Conservation (phyloP, 176 grass and related monocot genomes). For the Musa itinerans region DNA sequence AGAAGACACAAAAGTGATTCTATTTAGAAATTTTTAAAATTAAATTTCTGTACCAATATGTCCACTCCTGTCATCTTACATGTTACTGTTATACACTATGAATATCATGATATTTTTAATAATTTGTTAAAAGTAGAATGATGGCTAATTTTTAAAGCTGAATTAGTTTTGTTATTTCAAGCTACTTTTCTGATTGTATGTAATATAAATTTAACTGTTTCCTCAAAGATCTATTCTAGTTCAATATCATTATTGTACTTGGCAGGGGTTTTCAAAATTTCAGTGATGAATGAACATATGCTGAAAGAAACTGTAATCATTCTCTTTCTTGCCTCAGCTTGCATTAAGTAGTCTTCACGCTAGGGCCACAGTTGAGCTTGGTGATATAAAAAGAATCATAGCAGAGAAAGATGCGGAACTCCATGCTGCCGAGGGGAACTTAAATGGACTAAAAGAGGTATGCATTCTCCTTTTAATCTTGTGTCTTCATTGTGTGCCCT, state of each 20-base stretch:
- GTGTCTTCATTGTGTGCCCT: no score
- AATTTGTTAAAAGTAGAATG: background rate
- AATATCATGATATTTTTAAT: background rate
- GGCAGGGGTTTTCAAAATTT: background rate
- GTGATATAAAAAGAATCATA: conserved; percentile 22
- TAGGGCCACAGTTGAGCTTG: conserved; percentile 31
- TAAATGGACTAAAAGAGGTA: conserved; percentile 36
- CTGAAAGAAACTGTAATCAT: background rate
- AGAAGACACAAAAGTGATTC: background rate
- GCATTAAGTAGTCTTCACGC: conserved; percentile 26
- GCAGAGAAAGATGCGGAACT: conserved; percentile 13
- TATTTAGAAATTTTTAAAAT: no score
- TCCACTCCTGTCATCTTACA: background rate
- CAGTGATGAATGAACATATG: background rate
- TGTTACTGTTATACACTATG: background rate
- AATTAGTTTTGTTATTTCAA: background rate
- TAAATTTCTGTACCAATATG: background rate
- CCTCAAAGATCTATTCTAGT: background rate
- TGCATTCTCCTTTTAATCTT: background rate
- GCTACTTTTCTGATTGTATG: background rate
- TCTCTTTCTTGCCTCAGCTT: conserved; percentile 13
- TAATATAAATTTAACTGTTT: background rate
- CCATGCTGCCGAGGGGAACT: conserved; percentile 14
- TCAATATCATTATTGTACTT: background rate
- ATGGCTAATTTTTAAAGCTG: background rate